Percentiles rank a stretch among this genome's conserved stretches.
Conservation (phyloP, 257 asterid genomes). For the Scutellaria minor region DNA sequence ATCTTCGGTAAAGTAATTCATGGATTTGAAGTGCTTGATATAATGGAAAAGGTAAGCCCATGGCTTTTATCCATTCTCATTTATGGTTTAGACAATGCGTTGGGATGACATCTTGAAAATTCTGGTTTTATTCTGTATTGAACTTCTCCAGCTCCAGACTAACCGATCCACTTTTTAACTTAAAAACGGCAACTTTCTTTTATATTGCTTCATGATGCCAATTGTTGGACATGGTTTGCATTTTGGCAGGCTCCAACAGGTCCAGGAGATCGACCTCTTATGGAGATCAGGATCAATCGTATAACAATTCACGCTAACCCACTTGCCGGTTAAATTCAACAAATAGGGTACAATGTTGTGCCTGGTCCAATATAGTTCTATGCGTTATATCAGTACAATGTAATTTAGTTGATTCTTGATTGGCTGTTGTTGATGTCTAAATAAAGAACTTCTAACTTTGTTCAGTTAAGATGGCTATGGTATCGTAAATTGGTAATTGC, state of each 20-base stretch:
- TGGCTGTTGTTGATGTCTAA: neutral
- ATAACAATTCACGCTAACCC: constrained; percentile 96
- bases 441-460: neutral
- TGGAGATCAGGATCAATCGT: constrained; percentile 91
- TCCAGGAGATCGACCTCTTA: constrained; percentile 84
- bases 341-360: constrained; percentile 6
- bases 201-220: constrained; percentile 3
- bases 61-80: constrained; percentile 15
- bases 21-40: constrained; percentile 94
- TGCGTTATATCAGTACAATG: constrained; percentile 15
- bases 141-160: neutral
- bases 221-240: constrained; percentile 3
- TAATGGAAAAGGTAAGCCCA: constrained; percentile 88
- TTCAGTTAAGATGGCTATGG: neutral
- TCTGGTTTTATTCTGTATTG: neutral
- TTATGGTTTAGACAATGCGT: neutral
- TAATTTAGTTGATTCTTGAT: neutral
- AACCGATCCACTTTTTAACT: neutral
- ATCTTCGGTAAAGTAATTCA: constrained; percentile 96
- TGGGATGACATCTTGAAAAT: neutral
- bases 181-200: neutral
- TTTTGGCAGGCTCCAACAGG: constrained; percentile 85
- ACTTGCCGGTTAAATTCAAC: constrained; percentile 68
- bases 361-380: constrained; percentile 7
- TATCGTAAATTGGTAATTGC: neutral